Base-by-base conservation (phyloP, 2,329 filamentous ascomycete genomes). In the Colletotrichum sp. region DNA sequence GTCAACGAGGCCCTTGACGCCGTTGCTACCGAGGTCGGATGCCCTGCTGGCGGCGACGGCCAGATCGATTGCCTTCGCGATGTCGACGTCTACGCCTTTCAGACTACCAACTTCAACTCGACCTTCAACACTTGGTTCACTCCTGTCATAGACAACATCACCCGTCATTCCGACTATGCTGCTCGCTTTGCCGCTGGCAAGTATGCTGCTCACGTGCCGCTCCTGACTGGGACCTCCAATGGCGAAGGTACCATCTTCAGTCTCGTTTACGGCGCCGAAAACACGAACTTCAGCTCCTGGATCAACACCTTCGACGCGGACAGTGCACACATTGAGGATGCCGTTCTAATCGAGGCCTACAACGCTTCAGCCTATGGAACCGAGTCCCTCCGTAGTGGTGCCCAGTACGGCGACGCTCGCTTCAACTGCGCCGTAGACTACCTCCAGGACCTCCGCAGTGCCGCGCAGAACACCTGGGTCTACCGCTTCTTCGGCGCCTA, bases 401-500 rank as follows among this genome's bases (percentile, higher is more conserved):
- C 81, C 0, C 86, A 88, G 79, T 85, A 86, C 44, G 87, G 86
- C 32, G 87, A 88, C 21, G 87, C 86, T 6, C 86, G 86, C 13
- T 88, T 88, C 81, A 84, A 87, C 78, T 88, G 87, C 77, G 79
- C 84, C 1, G 81, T 84, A 4, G 84, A 85, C 78, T 85, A 84
- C 49, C 79, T 88, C 13, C 76, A 85, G 32, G 84, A 87, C 72
- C 55, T 87, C 26, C 85, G 86, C 60, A 84, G 82, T 71, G 49
- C 77, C 12, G 18, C 70, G 8, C 86, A 87, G 76, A 76, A 84
- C 8, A 87, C 85, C 1, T 88, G 86, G 86, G 81, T 81, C 5
- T 88, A 88, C 79, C 85, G 86, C 32, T 88, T 86, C 81, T 85
- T 86, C 63, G 86, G 84, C 34, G 79, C 82, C 13, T 87, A 87